These are phyloP conservation scores for Ceratopteris richardii DNA, from an alignment of 75 land plant genomes.

Conservation along the genomic window DNA sequence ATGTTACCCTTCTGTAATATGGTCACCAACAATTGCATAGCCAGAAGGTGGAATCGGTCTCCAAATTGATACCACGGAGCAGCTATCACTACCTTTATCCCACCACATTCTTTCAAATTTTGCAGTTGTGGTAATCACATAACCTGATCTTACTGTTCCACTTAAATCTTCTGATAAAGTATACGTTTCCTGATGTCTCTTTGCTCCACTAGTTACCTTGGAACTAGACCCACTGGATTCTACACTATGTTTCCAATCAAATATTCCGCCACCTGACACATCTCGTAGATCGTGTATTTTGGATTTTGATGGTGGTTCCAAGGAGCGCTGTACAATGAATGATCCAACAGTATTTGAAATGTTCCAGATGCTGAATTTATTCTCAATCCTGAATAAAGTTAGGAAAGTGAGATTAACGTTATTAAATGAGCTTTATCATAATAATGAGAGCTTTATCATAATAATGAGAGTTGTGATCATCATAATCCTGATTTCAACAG, in stretches of 20 bases:
- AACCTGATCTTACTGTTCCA: conserved; percentile 39
- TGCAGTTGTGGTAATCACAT: conserved; percentile 61
- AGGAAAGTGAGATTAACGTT: too few relatives aligned
- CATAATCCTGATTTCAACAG: too few relatives aligned
- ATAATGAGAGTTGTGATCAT: too few relatives aligned
- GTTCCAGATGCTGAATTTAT: conserved; percentile 95
- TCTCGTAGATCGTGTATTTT: conserved; percentile 49
- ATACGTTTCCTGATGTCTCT: neutral
- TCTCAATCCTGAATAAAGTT: conserved; percentile 5
- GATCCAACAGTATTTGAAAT: conserved; percentile 69
- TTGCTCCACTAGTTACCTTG: neutral
- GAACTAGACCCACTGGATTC: neutral
- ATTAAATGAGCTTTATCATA: too few relatives aligned
- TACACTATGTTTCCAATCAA: neutral
- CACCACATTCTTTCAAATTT: conserved; percentile 96
- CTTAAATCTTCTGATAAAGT: conserved; percentile 39
- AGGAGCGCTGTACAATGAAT: conserved; percentile 64
- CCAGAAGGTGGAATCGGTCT: conserved; percentile 76
- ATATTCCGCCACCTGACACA: conserved; percentile 17
- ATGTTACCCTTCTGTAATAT: conserved; percentile 82
- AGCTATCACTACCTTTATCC: conserved; percentile 80
- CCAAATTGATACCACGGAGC: conserved; percentile 84
- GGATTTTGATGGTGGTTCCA: conserved; percentile 41
- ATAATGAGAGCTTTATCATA: too few relatives aligned
- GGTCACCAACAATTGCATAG: conserved; percentile 79